Base-by-base conservation (phyloP, 306 rosid species). In the Cucurbita ficifolia region DNA sequence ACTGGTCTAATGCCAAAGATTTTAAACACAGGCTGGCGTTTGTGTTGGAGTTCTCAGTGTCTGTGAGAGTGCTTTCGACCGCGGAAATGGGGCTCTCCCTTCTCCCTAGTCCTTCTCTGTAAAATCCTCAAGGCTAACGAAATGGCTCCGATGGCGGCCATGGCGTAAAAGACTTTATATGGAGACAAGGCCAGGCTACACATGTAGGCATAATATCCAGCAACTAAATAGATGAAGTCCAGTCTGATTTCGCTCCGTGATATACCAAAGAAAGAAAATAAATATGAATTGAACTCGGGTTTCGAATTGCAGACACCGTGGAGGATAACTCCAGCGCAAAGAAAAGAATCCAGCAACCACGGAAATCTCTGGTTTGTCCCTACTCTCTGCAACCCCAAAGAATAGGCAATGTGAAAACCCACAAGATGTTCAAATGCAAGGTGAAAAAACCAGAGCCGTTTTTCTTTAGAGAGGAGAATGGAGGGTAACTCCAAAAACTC, bases 161-260 rank as follows among this genome's bases (percentile, higher is more conserved):
- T 87, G 5, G 69, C 87, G 59, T 88, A 87, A 74, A 94, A 82
- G 11, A 82, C 87, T 76, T 76, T 60, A 69, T 89, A 86, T 0
- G 99, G 99, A 63, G 95, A 87, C 88, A 87, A 69, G 42, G 89
- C 86, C 75, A 94, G 83, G 77, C 92, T 90, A 77, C 88, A 85
- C 76, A 87, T 79, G 78, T 80, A 91, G 45, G 89, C 83, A 76
- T 83, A 88, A 79, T 86, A 89, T 78, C 99, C 96, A 55, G 96
- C 97, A 21, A 85, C 56, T 58, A 91, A 81, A 82, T 91, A 91
- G 76, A 91, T 55, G 19, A 82, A 74, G 75, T 85, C 81, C 57
- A 89, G 78, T 70, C 85, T 82, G 77, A 89, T 80, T 80, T 86
- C 86, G 72, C 56, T 57, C 75, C 79, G 50, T 12, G 87, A 86